These are phyloP conservation scores for Phytopythium oedochilum DNA, from an alignment of 352 stramenopile genomes.

Conservation along the genomic window DNA sequence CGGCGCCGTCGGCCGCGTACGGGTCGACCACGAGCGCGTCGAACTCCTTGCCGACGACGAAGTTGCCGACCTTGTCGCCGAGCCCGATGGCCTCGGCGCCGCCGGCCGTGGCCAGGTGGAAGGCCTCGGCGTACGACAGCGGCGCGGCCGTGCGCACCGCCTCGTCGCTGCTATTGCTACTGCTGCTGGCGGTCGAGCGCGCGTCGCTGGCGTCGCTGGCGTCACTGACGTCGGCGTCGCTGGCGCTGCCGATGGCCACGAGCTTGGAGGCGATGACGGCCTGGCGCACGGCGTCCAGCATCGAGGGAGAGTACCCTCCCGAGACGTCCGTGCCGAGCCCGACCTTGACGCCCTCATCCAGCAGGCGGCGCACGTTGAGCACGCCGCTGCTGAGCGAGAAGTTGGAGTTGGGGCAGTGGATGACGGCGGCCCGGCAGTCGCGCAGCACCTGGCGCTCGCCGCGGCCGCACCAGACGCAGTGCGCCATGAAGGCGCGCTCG, in stretches of 20 bases:
- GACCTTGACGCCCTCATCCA: conserved; percentile 84
- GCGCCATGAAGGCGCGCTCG: conserved; percentile 91
- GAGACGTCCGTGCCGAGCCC: conserved; percentile 94
- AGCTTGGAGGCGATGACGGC: conserved; percentile 89
- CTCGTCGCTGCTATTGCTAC: neutral
- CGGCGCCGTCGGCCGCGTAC: conserved; percentile 43
- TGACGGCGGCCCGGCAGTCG: conserved; percentile 68
- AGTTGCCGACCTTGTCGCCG: conserved; percentile 84
- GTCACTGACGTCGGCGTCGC: conserved; percentile 33
- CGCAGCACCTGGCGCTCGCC: conserved; percentile 73
- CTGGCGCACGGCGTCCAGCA: conserved; percentile 90
- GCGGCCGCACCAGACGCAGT: conserved; percentile 88
- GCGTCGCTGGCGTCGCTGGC: conserved; percentile 20
- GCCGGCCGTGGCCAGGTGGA: conserved; percentile 89
- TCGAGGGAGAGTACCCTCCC: conserved; percentile 92
- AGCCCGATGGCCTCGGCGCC: conserved; percentile 79
- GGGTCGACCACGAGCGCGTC: conserved; percentile 87
- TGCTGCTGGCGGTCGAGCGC: neutral
- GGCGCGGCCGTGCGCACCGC: neutral
- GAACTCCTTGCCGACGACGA: conserved; percentile 86
- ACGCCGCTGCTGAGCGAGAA: conserved; percentile 90
- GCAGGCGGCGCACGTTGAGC: conserved; percentile 70
- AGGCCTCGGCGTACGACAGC: conserved; percentile 80
- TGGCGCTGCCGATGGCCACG: conserved; percentile 61
- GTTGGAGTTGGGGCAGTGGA: conserved; percentile 95